phyloP scores from a whole-genome alignment of 345 rosid species.

The Boechera stricta region DNA sequence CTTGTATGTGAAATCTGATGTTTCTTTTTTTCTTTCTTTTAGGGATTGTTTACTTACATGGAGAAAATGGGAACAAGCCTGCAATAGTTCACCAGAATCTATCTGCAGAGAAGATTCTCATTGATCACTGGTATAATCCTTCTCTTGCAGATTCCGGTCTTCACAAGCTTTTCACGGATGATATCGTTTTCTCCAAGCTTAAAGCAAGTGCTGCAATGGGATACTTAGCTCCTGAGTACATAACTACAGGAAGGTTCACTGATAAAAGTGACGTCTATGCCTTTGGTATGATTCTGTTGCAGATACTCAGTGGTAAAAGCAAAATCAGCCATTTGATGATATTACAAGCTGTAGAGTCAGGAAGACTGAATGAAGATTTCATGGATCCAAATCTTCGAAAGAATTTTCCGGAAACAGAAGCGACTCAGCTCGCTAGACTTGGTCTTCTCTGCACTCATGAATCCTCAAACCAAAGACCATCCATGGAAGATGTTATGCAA shows the following conservation, averaged over 20 bases:
- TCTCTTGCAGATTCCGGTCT: constrained; percentile 81
- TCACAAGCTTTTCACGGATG: constrained; percentile 89
- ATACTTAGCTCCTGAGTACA: constrained; percentile 94
- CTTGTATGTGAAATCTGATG: not conserved
- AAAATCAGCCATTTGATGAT: constrained; percentile 51
- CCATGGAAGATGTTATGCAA: constrained; percentile 67
- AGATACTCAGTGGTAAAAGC: constrained; percentile 79
- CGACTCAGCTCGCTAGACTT: constrained; percentile 59
- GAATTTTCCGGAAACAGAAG: constrained; percentile 63
- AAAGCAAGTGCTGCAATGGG: constrained; percentile 99
- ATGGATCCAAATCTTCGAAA: constrained; percentile 73
- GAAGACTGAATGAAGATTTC: constrained; percentile 56
- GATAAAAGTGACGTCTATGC: constrained; percentile 92
- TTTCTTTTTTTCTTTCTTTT: constrained; percentile 30
- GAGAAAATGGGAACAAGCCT: constrained; percentile 63
- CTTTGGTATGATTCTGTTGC: constrained; percentile 76
- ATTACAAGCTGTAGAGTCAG: constrained; percentile 60
- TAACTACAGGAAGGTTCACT: constrained; percentile 85
- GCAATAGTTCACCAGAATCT: constrained; percentile 80
- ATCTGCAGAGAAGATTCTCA: constrained; percentile 80
- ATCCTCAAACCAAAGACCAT: constrained; percentile 72
- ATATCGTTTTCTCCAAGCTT: constrained; percentile 81
- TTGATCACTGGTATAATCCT: constrained; percentile 73
- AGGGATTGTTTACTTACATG: constrained; percentile 84
- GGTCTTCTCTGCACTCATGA: constrained; percentile 80